Evolutionary conservation across 139 green algal genomes (phyloP), one percentile per base, ranked within the genome.

Genomic region (Trebouxia sp.): DNA sequence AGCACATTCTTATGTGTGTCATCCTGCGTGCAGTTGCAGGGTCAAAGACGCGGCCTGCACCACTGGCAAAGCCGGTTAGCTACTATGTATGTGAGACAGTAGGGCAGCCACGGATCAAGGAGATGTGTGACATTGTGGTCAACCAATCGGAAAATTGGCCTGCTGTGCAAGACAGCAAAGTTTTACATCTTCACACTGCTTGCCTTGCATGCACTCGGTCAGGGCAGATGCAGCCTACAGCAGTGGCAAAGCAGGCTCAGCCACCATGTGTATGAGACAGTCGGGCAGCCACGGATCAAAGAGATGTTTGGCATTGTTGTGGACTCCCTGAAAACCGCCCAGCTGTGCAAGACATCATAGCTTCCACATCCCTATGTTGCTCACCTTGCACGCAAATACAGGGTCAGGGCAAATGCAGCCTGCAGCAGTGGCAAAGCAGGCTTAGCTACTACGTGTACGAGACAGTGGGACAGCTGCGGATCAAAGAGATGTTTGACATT

Each of bases 221-320:
- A 45, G 62, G 62, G 69, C 32, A 15, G n/a, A n/a, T n/a, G n/a
- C n/a, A n/a, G n/a, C n/a, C n/a, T n/a, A n/a, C n/a, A n/a, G n/a
- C n/a, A n/a, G n/a, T n/a, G n/a, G n/a, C n/a, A n/a, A n/a, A n/a
- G n/a, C n/a, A n/a, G n/a, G n/a, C 87, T n/a, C n/a, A n/a, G n/a
- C n/a, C n/a, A n/a, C 82, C 82, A 91, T 37, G 83, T 94, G 41
- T 92, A 92, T 41, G 90, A 97, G 75, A 85, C 77, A 32, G 85
- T 97, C 37, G 90, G 92, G 1, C 38, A 35, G 28, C 50, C 94
- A 65, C 90, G 90, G n/a, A 93, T 92, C 26, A 30, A 56, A 11
- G 78, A 94, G 65, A 88, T 98, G 85, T 98, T 98, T 85, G 94
- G 98, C 83, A 93, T 98, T 30, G 92, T 98, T 42, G 88, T 94